Percentiles rank a stretch among this genome's conserved stretches.
These are phyloP conservation scores for Ceratobasidium sp. DNA, from an alignment of 1,284 basidiomycete species.

Conservation along the genomic window DNA sequence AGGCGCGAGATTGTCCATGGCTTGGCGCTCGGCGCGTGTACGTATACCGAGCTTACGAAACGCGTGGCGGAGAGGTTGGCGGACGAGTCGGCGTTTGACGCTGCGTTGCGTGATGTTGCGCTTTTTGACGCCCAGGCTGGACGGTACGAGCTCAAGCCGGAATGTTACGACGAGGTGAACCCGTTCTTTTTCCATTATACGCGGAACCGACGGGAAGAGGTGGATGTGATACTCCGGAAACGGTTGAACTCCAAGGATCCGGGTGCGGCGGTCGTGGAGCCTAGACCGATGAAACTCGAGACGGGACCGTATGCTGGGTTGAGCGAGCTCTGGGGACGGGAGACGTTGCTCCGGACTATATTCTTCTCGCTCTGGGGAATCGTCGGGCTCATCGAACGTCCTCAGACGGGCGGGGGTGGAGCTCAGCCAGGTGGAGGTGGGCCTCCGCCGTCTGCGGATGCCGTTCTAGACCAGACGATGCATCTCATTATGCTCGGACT, in stretches of 20 bases:
- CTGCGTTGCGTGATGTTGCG: conserved; percentile 83
- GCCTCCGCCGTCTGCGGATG: conserved; percentile 79
- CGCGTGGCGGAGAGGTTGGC: conserved; percentile 91
- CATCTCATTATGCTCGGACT: conserved; percentile 89
- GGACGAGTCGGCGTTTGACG: conserved; percentile 89
- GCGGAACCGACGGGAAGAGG: conserved; percentile 94
- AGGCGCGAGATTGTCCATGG: conserved; percentile 92
- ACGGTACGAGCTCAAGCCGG: conserved; percentile 89
- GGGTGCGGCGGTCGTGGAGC: conserved; percentile 80
- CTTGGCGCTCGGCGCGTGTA: conserved; percentile 88
- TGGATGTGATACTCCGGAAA: conserved; percentile 83
- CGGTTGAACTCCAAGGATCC: conserved; percentile 78
- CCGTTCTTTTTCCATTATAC: conserved; percentile 98
- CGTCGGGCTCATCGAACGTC: conserved; percentile 70
- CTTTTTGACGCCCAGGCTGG: conserved; percentile 87
- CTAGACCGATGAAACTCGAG: conserved; percentile 74
- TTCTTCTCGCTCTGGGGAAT: conserved; percentile 80
- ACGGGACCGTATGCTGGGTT: conserved; percentile 77
- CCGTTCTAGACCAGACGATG: conserved; percentile 89
- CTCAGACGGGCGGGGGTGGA: conserved; percentile 52
- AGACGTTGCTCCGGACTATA: conserved; percentile 79
- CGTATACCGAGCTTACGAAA: conserved; percentile 94
- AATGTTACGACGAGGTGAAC: conserved; percentile 88
- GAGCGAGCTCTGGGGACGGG: conserved; percentile 72
- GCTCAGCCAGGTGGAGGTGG: conserved; percentile 59